Percentiles rank a stretch among this genome's conserved stretches.
Evolutionary conservation across 2,329 filamentous ascomycete genomes (phyloP).

Genomic region (Diaporthe aspalathi): DNA sequence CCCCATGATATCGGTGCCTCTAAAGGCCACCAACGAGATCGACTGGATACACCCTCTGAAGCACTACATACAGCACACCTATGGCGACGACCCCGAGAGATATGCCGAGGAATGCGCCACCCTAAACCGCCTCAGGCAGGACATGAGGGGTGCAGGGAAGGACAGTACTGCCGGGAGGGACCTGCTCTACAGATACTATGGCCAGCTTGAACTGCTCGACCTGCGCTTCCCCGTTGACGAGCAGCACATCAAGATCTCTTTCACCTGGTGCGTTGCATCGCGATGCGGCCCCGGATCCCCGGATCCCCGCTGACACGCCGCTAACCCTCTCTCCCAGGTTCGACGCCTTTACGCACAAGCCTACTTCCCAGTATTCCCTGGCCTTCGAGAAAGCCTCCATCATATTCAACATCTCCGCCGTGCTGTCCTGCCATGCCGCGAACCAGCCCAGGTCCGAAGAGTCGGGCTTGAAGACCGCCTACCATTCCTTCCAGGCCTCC

Average conservation of each 20-base stretch:
- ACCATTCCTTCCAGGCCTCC: slow-evolving; percentile 97
- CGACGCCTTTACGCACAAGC: slow-evolving; percentile 98
- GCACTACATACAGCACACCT: slow-evolving; percentile 90
- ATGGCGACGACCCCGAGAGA: slow-evolving; percentile 95
- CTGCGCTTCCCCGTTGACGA: slow-evolving; percentile 97
- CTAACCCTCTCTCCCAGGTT: slow-evolving; percentile 73
- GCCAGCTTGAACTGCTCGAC: slow-evolving; percentile 93
- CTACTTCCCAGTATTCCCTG: slow-evolving; percentile 95
- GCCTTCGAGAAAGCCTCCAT: slow-evolving; percentile 99
- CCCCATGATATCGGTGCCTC: slow-evolving; percentile 93
- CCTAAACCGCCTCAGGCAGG: slow-evolving; percentile 93
- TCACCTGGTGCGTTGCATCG: slow-evolving; percentile 80
- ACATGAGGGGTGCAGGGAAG: slow-evolving; percentile 97
- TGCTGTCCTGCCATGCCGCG: slow-evolving; percentile 94
- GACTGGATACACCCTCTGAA: slow-evolving; percentile 97
- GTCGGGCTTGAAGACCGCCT: slow-evolving; percentile 91
- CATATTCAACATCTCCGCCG: slow-evolving; percentile 99
- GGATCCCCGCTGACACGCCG: background rate
- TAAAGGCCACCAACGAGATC: slow-evolving; percentile 96
- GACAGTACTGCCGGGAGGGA: slow-evolving; percentile 95
- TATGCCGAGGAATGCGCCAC: slow-evolving; percentile 96
- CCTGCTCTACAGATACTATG: slow-evolving; percentile 96
- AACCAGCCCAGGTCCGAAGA: slow-evolving; percentile 94
- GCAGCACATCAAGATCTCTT: slow-evolving; percentile 98
- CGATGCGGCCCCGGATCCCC: no score